phyloP scores from a whole-genome alignment of 495 filamentous ascomycete genomes.

The Lasiosphaeris hirsuta region DNA sequence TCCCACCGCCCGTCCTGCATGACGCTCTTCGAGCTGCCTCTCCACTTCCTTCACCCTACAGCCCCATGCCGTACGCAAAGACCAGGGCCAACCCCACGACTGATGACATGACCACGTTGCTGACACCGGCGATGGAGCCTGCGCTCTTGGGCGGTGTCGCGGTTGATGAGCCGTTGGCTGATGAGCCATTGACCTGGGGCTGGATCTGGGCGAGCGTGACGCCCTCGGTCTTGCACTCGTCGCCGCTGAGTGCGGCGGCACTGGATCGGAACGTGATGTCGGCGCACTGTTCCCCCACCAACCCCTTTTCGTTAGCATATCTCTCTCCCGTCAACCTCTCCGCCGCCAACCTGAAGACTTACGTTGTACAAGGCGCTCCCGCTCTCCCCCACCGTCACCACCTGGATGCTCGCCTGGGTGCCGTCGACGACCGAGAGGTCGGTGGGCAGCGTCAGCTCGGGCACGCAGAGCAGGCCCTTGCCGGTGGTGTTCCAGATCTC shows the following conservation, averaged over 20 bases:
- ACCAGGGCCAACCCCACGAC: constrained; percentile 53
- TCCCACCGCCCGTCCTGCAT: background rate
- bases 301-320: background rate
- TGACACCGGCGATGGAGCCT: constrained; percentile 15
- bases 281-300: constrained; percentile 53
- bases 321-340: background rate
- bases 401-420: constrained; percentile 49
- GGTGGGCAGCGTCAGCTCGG: constrained; percentile 42
- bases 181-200: constrained; percentile 8
- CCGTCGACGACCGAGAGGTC: constrained; percentile 47
- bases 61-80: constrained; percentile 38
- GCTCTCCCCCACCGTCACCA: constrained; percentile 48
- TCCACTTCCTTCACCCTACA: constrained; percentile 7
- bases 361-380: constrained; percentile 61
- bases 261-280: constrained; percentile 56
- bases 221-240: constrained; percentile 47
- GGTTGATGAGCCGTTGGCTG: constrained; percentile 4
- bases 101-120: constrained; percentile 43
- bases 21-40: background rate
- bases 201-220: constrained; percentile 21
- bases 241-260: constrained; percentile 37
- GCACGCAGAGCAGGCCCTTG: constrained; percentile 58
- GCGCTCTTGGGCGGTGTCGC: constrained; percentile 7
- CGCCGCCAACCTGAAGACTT: constrained; percentile 23
- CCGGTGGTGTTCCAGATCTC: constrained; percentile 57